Evolutionary conservation across 352 stramenopile genomes (phyloP).

Genomic region (Pythium angustatum): DNA sequence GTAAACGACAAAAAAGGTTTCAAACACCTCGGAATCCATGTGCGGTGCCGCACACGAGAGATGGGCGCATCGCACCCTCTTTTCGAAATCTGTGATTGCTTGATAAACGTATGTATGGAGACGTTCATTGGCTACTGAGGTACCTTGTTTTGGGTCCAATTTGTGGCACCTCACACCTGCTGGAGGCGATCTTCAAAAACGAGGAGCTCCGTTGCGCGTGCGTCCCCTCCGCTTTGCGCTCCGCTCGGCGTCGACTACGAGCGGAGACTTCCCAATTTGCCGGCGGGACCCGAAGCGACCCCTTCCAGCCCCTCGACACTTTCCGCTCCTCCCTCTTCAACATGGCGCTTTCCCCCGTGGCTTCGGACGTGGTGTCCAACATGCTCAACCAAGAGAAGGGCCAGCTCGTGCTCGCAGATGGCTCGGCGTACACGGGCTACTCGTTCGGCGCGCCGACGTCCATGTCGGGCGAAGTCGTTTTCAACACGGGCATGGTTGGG

Average conservation of each 20-base stretch:
- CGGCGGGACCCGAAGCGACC: conserved; percentile 34
- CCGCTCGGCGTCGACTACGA: neutral
- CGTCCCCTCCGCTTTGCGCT: neutral
- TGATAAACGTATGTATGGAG: conserved; percentile 7
- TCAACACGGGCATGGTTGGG: no score
- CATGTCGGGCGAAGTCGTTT: no score
- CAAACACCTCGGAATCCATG: conserved; percentile 5
- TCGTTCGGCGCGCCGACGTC: conserved; percentile 96
- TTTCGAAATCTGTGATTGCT: conserved; percentile 16
- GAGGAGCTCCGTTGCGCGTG: neutral
- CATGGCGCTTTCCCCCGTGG: conserved; percentile 49
- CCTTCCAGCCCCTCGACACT: conserved; percentile 19
- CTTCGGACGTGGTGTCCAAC: conserved; percentile 35
- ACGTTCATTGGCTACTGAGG: neutral
- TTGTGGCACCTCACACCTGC: conserved; percentile 5
- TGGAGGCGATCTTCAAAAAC: conserved; percentile 33
- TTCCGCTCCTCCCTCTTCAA: conserved; percentile 31
- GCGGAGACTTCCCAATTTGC: conserved; percentile 36
- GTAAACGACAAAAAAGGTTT: conserved; percentile 5
- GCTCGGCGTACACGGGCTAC: conserved; percentile 76
- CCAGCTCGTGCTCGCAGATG: conserved; percentile 85
- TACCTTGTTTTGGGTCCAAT: conserved; percentile 29
- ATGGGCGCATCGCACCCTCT: conserved; percentile 13
- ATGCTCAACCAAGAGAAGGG: conserved; percentile 51
- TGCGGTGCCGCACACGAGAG: conserved; percentile 20